phyloP scores from a whole-genome alignment of 2,329 filamentous ascomycete genomes.

The Fusarium scirpi region DNA sequence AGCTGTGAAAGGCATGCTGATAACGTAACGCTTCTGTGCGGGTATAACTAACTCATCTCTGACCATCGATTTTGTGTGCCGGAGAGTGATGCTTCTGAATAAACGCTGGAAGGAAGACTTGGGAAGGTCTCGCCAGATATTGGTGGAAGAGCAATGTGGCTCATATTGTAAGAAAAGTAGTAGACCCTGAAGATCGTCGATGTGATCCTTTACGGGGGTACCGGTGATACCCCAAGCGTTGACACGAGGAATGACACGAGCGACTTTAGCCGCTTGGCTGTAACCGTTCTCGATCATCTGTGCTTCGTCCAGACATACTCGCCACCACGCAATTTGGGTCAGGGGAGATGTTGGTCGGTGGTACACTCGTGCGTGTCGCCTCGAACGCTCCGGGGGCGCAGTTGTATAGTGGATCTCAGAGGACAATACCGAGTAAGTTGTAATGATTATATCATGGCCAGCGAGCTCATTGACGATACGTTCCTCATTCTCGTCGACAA shows the following conservation, averaged over 20 bases:
- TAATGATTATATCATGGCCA: conserved; percentile 69
- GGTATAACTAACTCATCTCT: conserved; percentile 84
- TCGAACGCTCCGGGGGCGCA: conserved; percentile 74
- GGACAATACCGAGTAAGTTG: conserved; percentile 78
- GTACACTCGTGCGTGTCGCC: conserved; percentile 75
- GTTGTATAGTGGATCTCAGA: conserved; percentile 82
- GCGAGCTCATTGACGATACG: conserved; percentile 60
- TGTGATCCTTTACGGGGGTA: conserved; percentile 85
- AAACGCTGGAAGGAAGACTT: conserved; percentile 72
- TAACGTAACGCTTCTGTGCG: conserved; percentile 84
- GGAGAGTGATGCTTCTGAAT: conserved; percentile 78
- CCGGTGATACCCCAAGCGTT: conserved; percentile 93
- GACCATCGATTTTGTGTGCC: conserved; percentile 87
- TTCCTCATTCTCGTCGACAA: conserved; percentile 52
- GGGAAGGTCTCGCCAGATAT: conserved; percentile 74
- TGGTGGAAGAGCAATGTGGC: conserved; percentile 74
- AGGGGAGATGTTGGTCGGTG: conserved; percentile 79
- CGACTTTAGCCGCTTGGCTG: conserved; percentile 83
- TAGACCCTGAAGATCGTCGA: conserved; percentile 82
- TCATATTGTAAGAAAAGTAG: conserved; percentile 83
- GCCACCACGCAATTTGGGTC: conserved; percentile 87
- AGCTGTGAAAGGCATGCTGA: conserved; percentile 89
- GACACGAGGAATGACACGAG: conserved; percentile 80
- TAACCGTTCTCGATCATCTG: conserved; percentile 95
- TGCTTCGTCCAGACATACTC: conserved; percentile 81